Evolutionary conservation across 192 early-diverging fungal species (phyloP), one percentile per base, ranked within the genome.

Genomic region (Coemansia sp.): DNA sequence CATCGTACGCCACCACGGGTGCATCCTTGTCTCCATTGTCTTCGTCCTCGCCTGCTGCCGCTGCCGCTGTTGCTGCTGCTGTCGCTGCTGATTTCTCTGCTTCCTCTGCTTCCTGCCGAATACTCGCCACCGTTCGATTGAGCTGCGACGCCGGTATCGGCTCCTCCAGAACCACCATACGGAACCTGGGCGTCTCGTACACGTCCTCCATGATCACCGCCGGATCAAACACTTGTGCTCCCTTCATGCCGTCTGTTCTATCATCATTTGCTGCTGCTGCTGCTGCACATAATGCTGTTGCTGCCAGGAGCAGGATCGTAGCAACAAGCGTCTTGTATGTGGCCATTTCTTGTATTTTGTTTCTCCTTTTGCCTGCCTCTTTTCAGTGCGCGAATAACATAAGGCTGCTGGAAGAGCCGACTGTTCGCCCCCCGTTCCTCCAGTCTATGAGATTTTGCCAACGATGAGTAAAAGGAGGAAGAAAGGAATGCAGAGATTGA

Each of bases 181-280:
- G 56, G 71, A 76, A 81, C 49, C 67, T 69, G 42, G 78, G 78
- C 36, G 56, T 39, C 54, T 66, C 66, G 41, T 69, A 62, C 56
- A 81, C 32, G 37, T 81, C 78, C 39, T 66, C 61, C 72, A 69
- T 81, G 21, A 80, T 71, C 46, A 64, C 59, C 6, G 56, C 73
- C 9, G 73, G 61, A 47, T 66, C 68, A 26, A 73, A 63, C 41
- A 63, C 46, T 1, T 10, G 32, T 4, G 32, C 32, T 32, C 2
- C 32, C 32, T 32, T 32, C 32, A 32, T 21, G 4, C 51, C 59
- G 6, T 32, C 65, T 4, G 18, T 49, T 36, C 54, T 9, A 16
- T n/a, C 48, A 19, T 37, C 61, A 2, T 54, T 54, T n/a, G 49
- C 60, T 9, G 21, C 41, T 47, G 65, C n/a, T 32, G 49, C 32